These are phyloP conservation scores for Sambucus nigra DNA, from an alignment of 129 eudicot genomes.

Conservation along the genomic window DNA sequence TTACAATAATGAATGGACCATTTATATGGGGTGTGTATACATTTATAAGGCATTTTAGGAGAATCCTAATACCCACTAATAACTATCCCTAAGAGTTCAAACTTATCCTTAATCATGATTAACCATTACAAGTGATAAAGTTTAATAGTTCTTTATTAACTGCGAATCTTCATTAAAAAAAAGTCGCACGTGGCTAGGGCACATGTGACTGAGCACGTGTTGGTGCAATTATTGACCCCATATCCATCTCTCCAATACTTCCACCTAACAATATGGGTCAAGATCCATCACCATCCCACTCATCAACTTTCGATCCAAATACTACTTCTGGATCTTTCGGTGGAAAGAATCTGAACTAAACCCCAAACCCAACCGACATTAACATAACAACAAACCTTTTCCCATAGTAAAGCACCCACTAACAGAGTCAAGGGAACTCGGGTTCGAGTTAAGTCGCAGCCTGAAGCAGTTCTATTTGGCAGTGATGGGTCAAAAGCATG, in stretches of 20 bases:
- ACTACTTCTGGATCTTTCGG: constrained; percentile 72
- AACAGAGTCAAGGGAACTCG: constrained; percentile 40
- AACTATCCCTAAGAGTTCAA: too few species aligned
- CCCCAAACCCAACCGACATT: constrained; percentile 39
- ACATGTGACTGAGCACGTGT: too few species aligned
- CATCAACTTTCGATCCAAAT: constrained; percentile 55
- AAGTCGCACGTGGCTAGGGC: too few species aligned
- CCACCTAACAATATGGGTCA: constrained; percentile 73
- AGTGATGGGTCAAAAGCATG: constrained; percentile 47
- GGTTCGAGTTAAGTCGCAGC: constrained; percentile 43
- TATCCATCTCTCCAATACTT: constrained; percentile 52
- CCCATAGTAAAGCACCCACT: constrained; percentile 61
- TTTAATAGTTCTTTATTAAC: too few species aligned
- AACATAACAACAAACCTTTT: constrained; percentile 72
- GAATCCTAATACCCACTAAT: too few species aligned
- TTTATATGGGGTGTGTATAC: too few species aligned
- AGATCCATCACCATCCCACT: constrained; percentile 58
- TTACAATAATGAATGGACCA: too few species aligned
- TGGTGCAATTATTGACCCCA: too few species aligned
- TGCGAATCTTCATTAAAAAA: too few species aligned
- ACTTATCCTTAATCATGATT: too few species aligned
- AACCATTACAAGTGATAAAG: too few species aligned
- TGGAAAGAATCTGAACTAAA: constrained; percentile 72
- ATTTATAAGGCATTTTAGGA: too few species aligned
- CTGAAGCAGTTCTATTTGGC: constrained; percentile 88